Conservation (phyloP, 345 rosid species). For the Hibiscus syriacus region DNA sequence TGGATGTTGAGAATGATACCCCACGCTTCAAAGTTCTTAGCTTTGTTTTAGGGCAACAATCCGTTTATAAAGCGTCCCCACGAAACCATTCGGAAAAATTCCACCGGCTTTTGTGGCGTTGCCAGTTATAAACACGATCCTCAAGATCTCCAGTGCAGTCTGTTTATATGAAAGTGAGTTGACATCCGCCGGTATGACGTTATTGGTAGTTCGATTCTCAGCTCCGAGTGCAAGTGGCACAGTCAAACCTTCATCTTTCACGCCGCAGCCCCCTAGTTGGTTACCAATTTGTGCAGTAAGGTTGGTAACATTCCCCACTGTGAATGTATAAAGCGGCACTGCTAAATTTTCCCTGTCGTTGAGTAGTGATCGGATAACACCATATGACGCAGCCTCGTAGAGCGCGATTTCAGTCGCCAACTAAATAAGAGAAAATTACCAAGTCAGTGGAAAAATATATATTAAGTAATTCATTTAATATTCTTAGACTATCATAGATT, state of each 20-base stretch:
- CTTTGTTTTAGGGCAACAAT: background rate
- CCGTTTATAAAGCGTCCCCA: conserved; percentile 7
- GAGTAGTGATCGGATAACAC: conserved; percentile 36
- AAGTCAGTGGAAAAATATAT: too few relatives aligned
- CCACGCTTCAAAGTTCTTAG: background rate
- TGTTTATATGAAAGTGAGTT: conserved; percentile 22
- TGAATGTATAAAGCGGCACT: conserved; percentile 27
- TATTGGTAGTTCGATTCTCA: conserved; percentile 24
- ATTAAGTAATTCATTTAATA: too few relatives aligned
- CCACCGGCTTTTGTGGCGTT: conserved; percentile 26
- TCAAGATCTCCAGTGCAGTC: conserved; percentile 29
- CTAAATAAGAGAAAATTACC: background rate
- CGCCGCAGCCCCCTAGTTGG: conserved; percentile 26
- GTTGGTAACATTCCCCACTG: conserved; percentile 28
- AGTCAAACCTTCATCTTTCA: conserved; percentile 38
- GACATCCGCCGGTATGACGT: conserved; percentile 21
- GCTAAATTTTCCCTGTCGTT: conserved; percentile 21
- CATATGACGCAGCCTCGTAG: conserved; percentile 2
- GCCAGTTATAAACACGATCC: conserved; percentile 29
- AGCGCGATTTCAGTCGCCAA: background rate
- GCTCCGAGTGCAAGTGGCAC: conserved; percentile 35
- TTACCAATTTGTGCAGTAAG: conserved; percentile 24
- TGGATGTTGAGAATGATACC: too few relatives aligned
- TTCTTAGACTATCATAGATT: too few relatives aligned
- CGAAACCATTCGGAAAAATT: conserved; percentile 29